Evolutionary conservation across 129 eudicot genomes (phyloP).

Genomic region (Calendula officinalis): DNA sequence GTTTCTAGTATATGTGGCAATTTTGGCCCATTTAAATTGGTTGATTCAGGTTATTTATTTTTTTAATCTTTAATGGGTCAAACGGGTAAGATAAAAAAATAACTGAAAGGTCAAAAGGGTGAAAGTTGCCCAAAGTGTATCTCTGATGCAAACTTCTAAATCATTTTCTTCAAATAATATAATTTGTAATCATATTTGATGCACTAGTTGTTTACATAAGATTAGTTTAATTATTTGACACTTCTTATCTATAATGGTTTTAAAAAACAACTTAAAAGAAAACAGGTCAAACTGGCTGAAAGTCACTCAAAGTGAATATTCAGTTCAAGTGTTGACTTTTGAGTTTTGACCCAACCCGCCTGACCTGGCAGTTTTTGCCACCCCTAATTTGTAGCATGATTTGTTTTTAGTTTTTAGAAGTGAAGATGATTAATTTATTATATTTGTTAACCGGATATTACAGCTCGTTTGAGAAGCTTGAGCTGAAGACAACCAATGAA

Average conservation of each 20-base stretch:
- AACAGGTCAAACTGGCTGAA: no score
- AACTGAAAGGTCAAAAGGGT: background rate
- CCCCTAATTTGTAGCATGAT: background rate
- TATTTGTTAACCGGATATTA: slow-evolving; percentile 10
- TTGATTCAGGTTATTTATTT: background rate
- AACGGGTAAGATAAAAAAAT: slow-evolving; percentile 5
- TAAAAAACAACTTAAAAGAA: background rate
- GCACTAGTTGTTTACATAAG: background rate
- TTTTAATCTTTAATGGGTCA: background rate
- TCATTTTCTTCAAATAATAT: background rate
- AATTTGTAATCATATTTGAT: background rate
- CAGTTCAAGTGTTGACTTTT: background rate
- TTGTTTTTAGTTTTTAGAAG: slow-evolving; percentile 14
- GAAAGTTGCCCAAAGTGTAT: background rate
- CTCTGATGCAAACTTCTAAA: no score
- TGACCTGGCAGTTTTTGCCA: background rate
- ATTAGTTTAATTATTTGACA: no score
- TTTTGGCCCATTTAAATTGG: background rate
- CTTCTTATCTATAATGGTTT: no score
- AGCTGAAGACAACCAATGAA: slow-evolving; percentile 68
- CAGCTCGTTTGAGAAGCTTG: slow-evolving; percentile 95
- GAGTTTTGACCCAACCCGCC: background rate
- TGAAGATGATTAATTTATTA: slow-evolving; percentile 9
- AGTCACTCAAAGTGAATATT: background rate
- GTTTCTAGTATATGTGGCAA: slow-evolving; percentile 4